Evolutionary conservation across 2,329 filamentous ascomycete species (phyloP), one percentile per base, ranked within the genome.

Genomic region (Aspergillus flavus): DNA sequence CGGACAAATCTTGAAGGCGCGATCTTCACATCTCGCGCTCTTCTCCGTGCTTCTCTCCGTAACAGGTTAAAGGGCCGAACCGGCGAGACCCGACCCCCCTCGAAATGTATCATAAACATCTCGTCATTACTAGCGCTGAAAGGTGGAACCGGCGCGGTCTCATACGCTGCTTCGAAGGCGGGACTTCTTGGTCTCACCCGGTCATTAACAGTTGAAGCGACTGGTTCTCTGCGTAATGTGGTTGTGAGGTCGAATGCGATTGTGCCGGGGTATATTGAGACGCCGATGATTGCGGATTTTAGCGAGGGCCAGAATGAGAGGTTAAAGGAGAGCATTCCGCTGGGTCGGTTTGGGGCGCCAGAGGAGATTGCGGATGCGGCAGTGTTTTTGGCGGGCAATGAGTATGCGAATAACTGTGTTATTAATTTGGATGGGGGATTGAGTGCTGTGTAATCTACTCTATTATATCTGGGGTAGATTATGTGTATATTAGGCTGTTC

Each of bases 401-500:
- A 86, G 66, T 97, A 94, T 78, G 91, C 92, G 61, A 94, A 94
- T 76, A 96, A 96, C 68, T 95, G 92, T 75, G 84, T 94, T 57
- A 82, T 97, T 58, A 95, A 94, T 75, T 83, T 97, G 32, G 93
- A 96, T 77, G 93, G 93, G 19, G 93, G 93, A 1, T 76, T 96
- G 68, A 93, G 91, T 76, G 91, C 91, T 57, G 70, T 80, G 58
- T 91, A 83, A 26, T 21, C 16, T 34, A 9, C 4, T 19, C 1
- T 54, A 16, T 14, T 54, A 12, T 11, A 12, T 19, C 30, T 26
- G 28, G 3, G 30, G n/a, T 14, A 4, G 26, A 10, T 39, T 28
- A 32, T 55, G 34, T 55, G 14, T 55, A 54, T 41, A 39, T 21
- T 14, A 54, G 30, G n/a, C 9, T 36, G 9, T 28, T 32, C 7